Evolutionary conservation across 352 stramenopile species (phyloP).

Genomic region (Phytophthora colocasiae): DNA sequence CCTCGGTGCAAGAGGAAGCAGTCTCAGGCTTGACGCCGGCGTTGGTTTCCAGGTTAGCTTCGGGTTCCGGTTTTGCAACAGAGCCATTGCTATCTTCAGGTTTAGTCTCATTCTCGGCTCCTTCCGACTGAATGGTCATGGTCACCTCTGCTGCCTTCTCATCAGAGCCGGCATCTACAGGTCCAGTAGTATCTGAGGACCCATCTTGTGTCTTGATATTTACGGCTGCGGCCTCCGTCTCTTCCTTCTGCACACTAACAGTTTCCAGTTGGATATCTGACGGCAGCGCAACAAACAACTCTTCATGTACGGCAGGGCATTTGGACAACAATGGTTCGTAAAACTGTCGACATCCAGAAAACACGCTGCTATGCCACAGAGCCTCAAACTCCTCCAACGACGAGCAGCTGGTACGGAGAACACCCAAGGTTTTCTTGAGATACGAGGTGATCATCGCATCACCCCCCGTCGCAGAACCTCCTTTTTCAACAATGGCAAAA

Average conservation of each 20-base stretch:
- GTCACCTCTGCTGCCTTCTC: neutral
- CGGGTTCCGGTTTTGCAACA: conserved; percentile 3
- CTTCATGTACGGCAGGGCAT: conserved; percentile 41
- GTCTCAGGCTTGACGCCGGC: neutral
- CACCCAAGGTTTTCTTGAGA: conserved; percentile 55
- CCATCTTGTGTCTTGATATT: conserved; percentile 11
- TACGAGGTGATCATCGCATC: conserved; percentile 47
- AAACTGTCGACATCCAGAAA: conserved; percentile 57
- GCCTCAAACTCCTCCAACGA: conserved; percentile 68
- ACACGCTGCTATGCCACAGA: conserved; percentile 66
- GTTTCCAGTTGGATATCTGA: conserved; percentile 33
- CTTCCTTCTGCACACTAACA: conserved; percentile 10
- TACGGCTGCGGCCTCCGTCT: neutral
- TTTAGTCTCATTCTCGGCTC: neutral
- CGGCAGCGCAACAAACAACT: conserved; percentile 37
- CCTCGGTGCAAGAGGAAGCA: neutral
- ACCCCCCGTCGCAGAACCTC: conserved; percentile 24
- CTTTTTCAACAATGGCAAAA: conserved; percentile 56
- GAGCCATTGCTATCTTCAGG: conserved; percentile 7
- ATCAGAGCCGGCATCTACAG: conserved; percentile 1
- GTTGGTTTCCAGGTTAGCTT: conserved; percentile 1
- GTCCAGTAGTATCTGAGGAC: conserved; percentile 1
- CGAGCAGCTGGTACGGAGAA: conserved; percentile 48
- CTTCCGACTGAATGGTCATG: neutral
- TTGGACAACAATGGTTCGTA: conserved; percentile 69